Percentiles rank a stretch among this genome's conserved stretches.
phyloP scores from a whole-genome alignment of 495 filamentous ascomycete species.

The Aspergillus steynii region DNA sequence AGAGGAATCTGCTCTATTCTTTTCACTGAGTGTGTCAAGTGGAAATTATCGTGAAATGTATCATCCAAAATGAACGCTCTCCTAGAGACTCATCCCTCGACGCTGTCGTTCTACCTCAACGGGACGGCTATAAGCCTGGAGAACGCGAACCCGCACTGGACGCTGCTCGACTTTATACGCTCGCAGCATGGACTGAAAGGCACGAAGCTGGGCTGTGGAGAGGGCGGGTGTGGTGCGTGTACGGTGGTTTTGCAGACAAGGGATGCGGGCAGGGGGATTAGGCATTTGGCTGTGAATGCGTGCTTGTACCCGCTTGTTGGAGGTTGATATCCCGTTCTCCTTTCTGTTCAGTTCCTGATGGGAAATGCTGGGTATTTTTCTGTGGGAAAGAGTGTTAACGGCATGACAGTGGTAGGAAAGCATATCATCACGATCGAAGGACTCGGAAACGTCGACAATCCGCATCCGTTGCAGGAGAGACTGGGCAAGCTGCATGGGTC shows the following conservation, averaged over 20 bases:
- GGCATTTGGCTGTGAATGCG: constrained; percentile 88
- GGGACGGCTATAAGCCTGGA: constrained; percentile 26
- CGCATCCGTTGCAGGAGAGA: constrained; percentile 89
- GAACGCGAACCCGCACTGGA: constrained; percentile 36
- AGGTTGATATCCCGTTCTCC: constrained; percentile 12
- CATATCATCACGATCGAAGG: constrained; percentile 99
- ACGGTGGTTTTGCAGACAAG: constrained; percentile 66
- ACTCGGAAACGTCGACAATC: constrained; percentile 80
- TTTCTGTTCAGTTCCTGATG: no score
- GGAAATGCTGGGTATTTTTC: not conserved
- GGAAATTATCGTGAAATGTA: not conserved
- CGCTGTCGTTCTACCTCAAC: constrained; percentile 33
- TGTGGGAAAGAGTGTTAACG: not conserved
- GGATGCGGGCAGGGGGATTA: constrained; percentile 58
- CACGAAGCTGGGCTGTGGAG: constrained; percentile 76
- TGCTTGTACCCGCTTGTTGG: constrained; percentile 89
- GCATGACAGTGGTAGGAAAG: constrained; percentile 72
- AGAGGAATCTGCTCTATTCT: no score
- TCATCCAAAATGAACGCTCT: constrained; percentile 7
- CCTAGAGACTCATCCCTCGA: constrained; percentile 26
- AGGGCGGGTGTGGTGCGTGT: constrained; percentile 95
- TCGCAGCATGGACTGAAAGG: constrained; percentile 43
- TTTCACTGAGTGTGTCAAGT: no score
- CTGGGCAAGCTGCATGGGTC: constrained; percentile 72
- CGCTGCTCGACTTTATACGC: constrained; percentile 49